Conservation (phyloP, 192 early-diverging fungal genomes). For the Backusella tarrabulga region DNA sequence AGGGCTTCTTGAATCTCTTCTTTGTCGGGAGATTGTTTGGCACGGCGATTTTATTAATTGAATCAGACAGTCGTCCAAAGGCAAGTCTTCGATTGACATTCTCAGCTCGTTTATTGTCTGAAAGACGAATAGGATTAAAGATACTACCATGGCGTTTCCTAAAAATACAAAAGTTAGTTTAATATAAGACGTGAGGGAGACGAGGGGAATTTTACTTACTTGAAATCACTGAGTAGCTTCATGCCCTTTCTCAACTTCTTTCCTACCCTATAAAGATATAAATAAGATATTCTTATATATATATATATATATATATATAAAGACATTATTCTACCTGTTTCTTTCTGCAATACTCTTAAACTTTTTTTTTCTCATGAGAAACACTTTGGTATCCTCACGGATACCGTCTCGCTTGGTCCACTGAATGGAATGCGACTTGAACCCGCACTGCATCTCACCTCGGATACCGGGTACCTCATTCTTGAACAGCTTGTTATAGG, state of each 20-base stretch:
- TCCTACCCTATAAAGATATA: neutral
- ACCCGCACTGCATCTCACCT: neutral
- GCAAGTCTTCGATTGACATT: neutral
- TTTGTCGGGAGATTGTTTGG: neutral
- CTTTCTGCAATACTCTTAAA: neutral
- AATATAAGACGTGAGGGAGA: too few species aligned
- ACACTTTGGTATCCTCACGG: neutral
- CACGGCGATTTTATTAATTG: neutral
- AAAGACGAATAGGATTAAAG: neutral
- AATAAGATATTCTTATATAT: too few species aligned
- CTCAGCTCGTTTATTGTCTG: neutral
- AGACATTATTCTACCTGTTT: neutral
- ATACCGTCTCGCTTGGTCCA: neutral
- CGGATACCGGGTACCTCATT: neutral
- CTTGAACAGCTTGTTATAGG: neutral
- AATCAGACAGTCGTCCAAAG: neutral
- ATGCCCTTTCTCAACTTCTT: neutral
- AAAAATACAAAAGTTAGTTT: neutral
- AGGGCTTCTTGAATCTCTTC: neutral
- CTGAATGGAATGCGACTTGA: neutral
- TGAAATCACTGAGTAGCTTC: neutral
- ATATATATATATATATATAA: too few species aligned
- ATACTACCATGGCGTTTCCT: neutral
- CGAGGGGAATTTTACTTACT: neutral
- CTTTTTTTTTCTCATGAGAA: neutral